Evolutionary conservation across 208 protist genomes (phyloP), one percentile per base, ranked within the genome.

Genomic region (Wallacemonas sp.): DNA sequence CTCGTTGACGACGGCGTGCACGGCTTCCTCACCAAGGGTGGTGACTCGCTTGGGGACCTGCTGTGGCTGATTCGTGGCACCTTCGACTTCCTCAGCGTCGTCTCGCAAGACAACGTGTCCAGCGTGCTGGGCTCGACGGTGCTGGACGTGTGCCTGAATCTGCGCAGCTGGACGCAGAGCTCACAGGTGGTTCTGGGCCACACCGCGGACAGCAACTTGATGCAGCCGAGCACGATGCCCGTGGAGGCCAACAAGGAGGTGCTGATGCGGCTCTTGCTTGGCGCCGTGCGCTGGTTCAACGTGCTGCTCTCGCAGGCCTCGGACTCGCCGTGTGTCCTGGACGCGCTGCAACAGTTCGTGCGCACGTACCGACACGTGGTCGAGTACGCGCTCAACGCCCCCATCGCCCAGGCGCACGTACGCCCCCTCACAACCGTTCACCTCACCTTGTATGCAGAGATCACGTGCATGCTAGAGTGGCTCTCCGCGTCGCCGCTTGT

Each of bases 191-290:
- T 85, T 21, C 52, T 91, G 16, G 85, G 82, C 26, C 80, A 87
- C 65, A 66, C 54, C 1, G 72, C 74, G 19, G 34, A 69, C 23
- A 68, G 23, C 44, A 39, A 55, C 33, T 54, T 65, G 12, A 32
- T 60, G 21, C 70, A 61, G 56, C n/a, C 62, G 4, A 52, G 43
- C 52, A 61, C 55, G 26, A 61, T 74, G 24, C 55, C 71, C 24
- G 72, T 78, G 39, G 87, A 86, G 46, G 74, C 80, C 56, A 83
- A 88, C 65, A 83, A 78, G 60, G 78, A 88, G 47, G 76, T 90
- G 30, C 72, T 93, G 44, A 77, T 75, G 46, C 80, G 38, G 30
- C 52, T 93, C 17, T 62, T 93, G 29, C 68, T 93, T 12, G 74
- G 65, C 6, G 68, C 76, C 4, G 67, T 76, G 61, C 74, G 84